Evolutionary conservation across 352 stramenopile genomes (phyloP), one percentile per base, ranked within the genome.

Genomic region (Aphanomyces invadans): DNA sequence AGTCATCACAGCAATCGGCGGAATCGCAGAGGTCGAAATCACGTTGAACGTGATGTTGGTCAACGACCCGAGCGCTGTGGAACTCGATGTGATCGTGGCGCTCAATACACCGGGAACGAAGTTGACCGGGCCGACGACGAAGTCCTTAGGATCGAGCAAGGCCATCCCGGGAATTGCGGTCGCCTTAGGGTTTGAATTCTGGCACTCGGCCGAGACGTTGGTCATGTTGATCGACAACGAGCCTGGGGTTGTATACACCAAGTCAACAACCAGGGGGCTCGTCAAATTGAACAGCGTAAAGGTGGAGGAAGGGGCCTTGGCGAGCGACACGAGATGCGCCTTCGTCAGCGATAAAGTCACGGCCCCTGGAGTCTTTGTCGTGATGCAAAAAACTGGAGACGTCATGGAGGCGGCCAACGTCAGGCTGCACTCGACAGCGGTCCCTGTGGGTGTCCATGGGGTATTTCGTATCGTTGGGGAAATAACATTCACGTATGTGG

Each of bases 121-220:
- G 4, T 15, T 38, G 23, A 52, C 17, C 11, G n/a, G 28, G 23
- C 21, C 54, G 2, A 45, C 9, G 15, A 59, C 26, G 1, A 39
- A 44, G 1, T 10, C 42, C 0, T 44, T 45, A 5, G 29, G 7
- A 28, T 67, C 42, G 12, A 57, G 23, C n/a, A 45, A 32, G 12
- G 29, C 45, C 7, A 57, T 36, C 29, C 23, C 29, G 28, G 12
- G 42, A 59, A 33, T 32, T 5, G 19, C 29, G 23, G 12, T 23
- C 12, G 31, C 23, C 19, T 67, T 45, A 15, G 15, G 4, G 32
- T 12, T 21, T 23, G 12, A 45, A 15, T 7, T 44, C 17, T 19
- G n/a, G 32, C 60, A 67, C 9, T 23, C 42, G 25, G 29, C 19
- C 11, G 19, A 57, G 46, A 67, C 44, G 23, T 67, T 67, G 15